Evolutionary conservation across 148 eudicot genomes (phyloP).

Genomic region (Euryodendron excelsum): DNA sequence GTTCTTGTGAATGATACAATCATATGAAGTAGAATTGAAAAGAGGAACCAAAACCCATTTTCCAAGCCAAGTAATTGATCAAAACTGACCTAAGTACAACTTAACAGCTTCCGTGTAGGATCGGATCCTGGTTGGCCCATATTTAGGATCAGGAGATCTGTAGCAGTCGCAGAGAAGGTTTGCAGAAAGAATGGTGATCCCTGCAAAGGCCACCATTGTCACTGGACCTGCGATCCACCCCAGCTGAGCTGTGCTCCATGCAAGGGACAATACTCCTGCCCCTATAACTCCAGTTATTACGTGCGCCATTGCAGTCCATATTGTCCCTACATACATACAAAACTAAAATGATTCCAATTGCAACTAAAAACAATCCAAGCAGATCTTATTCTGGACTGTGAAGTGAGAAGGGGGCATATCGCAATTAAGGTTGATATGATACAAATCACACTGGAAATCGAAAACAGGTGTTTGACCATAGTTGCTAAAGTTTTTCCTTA

Average conservation of each 20-base stretch:
- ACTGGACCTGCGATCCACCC: constrained; percentile 40
- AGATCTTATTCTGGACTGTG: too few relatives aligned
- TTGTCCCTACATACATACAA: too few relatives aligned
- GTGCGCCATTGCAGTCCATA: constrained; percentile 39
- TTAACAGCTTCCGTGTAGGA: constrained; percentile 30
- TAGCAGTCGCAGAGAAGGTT: constrained; percentile 35
- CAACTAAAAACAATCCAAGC: too few relatives aligned
- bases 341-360: too few relatives aligned
- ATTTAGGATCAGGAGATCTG: constrained; percentile 32
- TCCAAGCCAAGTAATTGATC: too few relatives aligned
- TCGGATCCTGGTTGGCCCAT: constrained; percentile 24
- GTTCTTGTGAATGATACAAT: background rate
- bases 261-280: constrained; percentile 38
- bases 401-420: too few relatives aligned
- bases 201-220: constrained; percentile 29
- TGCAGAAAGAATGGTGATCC: constrained; percentile 28
- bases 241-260: constrained; percentile 44
- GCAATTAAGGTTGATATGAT: too few relatives aligned
- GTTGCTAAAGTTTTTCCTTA: too few relatives aligned
- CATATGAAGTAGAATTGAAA: background rate
- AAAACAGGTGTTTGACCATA: too few relatives aligned
- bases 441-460: too few relatives aligned
- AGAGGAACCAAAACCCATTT: too few relatives aligned
- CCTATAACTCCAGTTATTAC: constrained; percentile 40
- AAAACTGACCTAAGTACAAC: constrained; percentile 24